Conservation (phyloP, 208 protist species). For the Wallacemonas sp. region DNA sequence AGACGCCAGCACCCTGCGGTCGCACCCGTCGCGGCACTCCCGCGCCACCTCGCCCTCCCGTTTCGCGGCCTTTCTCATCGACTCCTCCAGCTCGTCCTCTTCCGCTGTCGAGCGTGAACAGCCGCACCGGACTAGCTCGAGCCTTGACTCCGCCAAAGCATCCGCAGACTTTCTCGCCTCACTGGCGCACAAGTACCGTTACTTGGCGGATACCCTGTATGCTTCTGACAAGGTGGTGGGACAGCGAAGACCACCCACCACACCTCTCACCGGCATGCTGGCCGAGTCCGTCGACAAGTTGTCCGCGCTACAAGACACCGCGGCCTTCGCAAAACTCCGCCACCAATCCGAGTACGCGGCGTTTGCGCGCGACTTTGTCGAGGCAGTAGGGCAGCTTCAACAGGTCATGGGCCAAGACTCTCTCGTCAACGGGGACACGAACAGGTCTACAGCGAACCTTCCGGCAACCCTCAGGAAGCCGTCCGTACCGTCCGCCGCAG, state of each 20-base stretch:
- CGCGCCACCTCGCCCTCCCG: neutral
- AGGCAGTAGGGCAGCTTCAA: constrained; percentile 37
- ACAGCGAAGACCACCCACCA: too few species aligned
- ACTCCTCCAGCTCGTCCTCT: neutral
- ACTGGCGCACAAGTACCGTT: constrained; percentile 9
- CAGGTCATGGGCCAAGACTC: constrained; percentile 25
- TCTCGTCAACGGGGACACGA: neutral
- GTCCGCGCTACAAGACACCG: constrained; percentile 27
- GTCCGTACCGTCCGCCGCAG: neutral
- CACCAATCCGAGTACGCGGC: constrained; percentile 27
- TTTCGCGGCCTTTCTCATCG: neutral
- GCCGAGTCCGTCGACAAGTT: constrained; percentile 3
- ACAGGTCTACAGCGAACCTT: neutral
- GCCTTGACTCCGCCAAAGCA: too few species aligned
- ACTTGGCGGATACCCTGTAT: too few species aligned
- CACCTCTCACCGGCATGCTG: neutral
- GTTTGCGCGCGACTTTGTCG: constrained; percentile 49
- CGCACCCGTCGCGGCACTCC: neutral
- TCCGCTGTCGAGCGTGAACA: neutral
- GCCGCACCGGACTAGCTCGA: too few species aligned
- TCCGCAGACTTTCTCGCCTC: neutral
- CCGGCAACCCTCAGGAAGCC: neutral
- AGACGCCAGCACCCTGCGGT: neutral
- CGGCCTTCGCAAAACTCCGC: constrained; percentile 34
- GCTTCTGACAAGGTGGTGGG: too few species aligned